Evolutionary conservation across 768 basidiomycete species (phyloP).

Genomic region (Lentinula sp.): DNA sequence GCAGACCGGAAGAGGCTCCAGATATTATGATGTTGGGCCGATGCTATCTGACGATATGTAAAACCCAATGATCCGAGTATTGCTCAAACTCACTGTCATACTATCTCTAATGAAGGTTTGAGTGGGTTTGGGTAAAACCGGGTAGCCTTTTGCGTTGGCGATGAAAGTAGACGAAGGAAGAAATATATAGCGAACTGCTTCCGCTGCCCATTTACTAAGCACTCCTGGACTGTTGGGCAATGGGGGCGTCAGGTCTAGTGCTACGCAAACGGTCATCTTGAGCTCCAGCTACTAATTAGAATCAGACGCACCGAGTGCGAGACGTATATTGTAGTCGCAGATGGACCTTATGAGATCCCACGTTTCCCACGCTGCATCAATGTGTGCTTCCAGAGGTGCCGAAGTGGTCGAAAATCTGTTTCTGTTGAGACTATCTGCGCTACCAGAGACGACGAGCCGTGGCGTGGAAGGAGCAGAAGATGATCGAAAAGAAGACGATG

Average conservation of each 20-base stretch:
- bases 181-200: slow-evolving; percentile 85
- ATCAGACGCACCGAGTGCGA: slow-evolving; percentile 18
- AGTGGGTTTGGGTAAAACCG: slow-evolving; percentile 89
- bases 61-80: slow-evolving; percentile 9
- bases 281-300: background rate
- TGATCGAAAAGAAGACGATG: slow-evolving; percentile 13
- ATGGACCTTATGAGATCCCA: slow-evolving; percentile 93
- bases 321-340: slow-evolving; percentile 74
- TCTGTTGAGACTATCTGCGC: slow-evolving; percentile 15
- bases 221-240: slow-evolving; percentile 74
- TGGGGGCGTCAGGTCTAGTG: slow-evolving; percentile 87
- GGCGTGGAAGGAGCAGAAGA: slow-evolving; percentile 20
- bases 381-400: slow-evolving; percentile 44
- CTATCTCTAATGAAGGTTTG: slow-evolving; percentile 87
- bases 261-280: slow-evolving; percentile 33
- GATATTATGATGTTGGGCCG: slow-evolving; percentile 81
- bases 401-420: slow-evolving; percentile 12
- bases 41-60: slow-evolving; percentile 46
- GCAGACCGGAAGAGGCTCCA: slow-evolving; percentile 56
- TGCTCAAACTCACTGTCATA: slow-evolving; percentile 63
- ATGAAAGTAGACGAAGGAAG: slow-evolving; percentile 90
- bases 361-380: slow-evolving; percentile 92
- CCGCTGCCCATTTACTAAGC: slow-evolving; percentile 86
- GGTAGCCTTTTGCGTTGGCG: slow-evolving; percentile 93
- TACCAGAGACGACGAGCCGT: slow-evolving; percentile 30